Evolutionary conservation across 2,329 filamentous ascomycete genomes (phyloP).

Genomic region (Fusarium anguioides): DNA sequence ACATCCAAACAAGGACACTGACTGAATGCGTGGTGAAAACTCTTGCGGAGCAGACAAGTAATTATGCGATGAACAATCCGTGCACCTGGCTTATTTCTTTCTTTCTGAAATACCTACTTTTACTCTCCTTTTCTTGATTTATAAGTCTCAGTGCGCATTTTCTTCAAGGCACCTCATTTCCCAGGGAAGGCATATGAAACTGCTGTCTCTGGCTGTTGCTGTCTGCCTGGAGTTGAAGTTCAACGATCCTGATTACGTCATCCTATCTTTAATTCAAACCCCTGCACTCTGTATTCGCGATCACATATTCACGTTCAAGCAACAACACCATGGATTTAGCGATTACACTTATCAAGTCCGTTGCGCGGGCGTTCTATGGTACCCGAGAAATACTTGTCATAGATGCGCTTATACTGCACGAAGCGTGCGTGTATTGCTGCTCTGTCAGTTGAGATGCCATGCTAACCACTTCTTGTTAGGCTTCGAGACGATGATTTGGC

Average conservation of each 20-base stretch:
- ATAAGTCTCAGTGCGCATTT: background rate
- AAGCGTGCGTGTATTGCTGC: conserved; percentile 65
- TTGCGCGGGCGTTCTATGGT: conserved; percentile 86
- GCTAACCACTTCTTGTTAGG: conserved; percentile 71
- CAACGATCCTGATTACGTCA: background rate
- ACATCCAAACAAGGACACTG: too few relatives aligned
- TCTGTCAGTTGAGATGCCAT: conserved; percentile 49
- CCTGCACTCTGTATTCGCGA: background rate
- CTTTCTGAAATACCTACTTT: background rate
- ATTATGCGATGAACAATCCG: background rate
- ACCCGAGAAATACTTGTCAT: conserved; percentile 86
- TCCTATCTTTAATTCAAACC: background rate
- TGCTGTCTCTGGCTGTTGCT: background rate
- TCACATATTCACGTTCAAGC: conserved; percentile 7
- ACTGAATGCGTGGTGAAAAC: background rate
- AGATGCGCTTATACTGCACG: conserved; percentile 87
- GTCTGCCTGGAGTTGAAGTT: background rate
- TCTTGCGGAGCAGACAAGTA: too few relatives aligned
- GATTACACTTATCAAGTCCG: conserved; percentile 86
- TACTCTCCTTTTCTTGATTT: background rate
- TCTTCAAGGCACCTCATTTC: background rate
- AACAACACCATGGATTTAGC: conserved; percentile 61
- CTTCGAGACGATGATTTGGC: conserved; percentile 90
- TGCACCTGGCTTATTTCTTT: background rate
- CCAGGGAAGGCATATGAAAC: background rate